Evolutionary conservation across 148 eudicot species (phyloP).

Genomic region (Agrostemma githago): DNA sequence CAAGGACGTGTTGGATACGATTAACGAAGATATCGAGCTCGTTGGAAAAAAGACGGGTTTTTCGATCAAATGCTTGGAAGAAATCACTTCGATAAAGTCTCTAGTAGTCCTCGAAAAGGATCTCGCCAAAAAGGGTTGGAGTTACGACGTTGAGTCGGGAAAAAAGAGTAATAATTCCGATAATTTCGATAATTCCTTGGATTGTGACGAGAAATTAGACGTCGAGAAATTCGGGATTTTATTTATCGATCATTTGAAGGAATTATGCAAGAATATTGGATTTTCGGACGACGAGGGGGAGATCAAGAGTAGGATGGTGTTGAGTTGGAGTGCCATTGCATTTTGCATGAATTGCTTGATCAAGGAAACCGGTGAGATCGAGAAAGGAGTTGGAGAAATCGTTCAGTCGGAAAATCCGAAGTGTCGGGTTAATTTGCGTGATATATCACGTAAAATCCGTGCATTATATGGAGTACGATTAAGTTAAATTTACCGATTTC

Average conservation of each 20-base stretch:
- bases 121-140: slow-evolving; percentile 28
- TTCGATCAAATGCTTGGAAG: slow-evolving; percentile 45
- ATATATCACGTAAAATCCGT: slow-evolving; percentile 51
- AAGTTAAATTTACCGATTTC: neutral
- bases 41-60: slow-evolving; percentile 30
- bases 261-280: slow-evolving; percentile 21
- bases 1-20: slow-evolving; percentile 27
- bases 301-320: slow-evolving; percentile 27
- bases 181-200: neutral
- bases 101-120: slow-evolving; percentile 37
- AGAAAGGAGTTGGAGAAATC: slow-evolving; percentile 53
- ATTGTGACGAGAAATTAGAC: slow-evolving; percentile 29
- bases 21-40: slow-evolving; percentile 41
- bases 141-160: slow-evolving; percentile 50
- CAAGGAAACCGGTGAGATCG: slow-evolving; percentile 52
- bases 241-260: slow-evolving; percentile 38
- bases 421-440: slow-evolving; percentile 43
- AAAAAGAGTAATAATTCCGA: slow-evolving; percentile 17
- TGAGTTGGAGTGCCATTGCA: slow-evolving; percentile 47
- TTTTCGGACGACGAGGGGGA: slow-evolving; percentile 27
- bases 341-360: slow-evolving; percentile 56
- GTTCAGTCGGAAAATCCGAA: slow-evolving; percentile 78
- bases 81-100: slow-evolving; percentile 45
- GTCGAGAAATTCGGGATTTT: slow-evolving; percentile 26
- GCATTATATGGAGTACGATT: slow-evolving; percentile 19